Evolutionary conservation across 331 rosid genomes (phyloP), one percentile per base, ranked within the genome.

Genomic region (Acacia pycnantha): DNA sequence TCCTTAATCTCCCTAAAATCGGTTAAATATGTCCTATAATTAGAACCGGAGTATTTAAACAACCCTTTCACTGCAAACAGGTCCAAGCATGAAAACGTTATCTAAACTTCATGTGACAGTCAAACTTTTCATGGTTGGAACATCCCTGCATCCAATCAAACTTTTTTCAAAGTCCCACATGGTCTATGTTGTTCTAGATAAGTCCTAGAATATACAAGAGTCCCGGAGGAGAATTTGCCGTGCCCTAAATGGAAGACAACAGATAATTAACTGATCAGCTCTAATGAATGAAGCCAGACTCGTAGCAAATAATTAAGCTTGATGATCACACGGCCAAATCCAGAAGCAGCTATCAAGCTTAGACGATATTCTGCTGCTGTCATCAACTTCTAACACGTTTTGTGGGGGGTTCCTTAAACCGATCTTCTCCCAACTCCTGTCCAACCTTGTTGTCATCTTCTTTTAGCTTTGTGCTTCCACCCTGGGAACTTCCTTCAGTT

Each of bases 311-410:
- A 37, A 37, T 37, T 37, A 6, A 37, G 41, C 80, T 64, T 48
- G 71, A 82, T 40, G 77, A 81, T 53, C 59, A 72, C 26, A 66
- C 4, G 21, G 14, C 18, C 51, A 76, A 27, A 77, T 26, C 71
- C 35, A 64, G 70, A 68, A 58, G 54, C 67, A 64, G 50, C 37
- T 43, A 80, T 70, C 13, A 12, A 11, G 66, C 29, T 24, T 11
- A 59, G 33, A 59, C 33, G 22, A 59, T 47, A 53, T 22, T 33
- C 31, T 51, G 72, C 31, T 46, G 72, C 62, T 48, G 33, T 73
- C 64, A 82, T 82, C 79, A 80, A 41, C 82, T 82, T 88, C 86
- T 89, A 15, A 73, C 84, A 48, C 94, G 90, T 85, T 93, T 93
- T 26, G 89, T 44, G 5, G 88, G 87, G 2, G 88, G 88, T 43